These are phyloP conservation scores for Apiotrichum mycotoxinovorans DNA, from an alignment of 1,284 basidiomycete species.

Conservation along the genomic window DNA sequence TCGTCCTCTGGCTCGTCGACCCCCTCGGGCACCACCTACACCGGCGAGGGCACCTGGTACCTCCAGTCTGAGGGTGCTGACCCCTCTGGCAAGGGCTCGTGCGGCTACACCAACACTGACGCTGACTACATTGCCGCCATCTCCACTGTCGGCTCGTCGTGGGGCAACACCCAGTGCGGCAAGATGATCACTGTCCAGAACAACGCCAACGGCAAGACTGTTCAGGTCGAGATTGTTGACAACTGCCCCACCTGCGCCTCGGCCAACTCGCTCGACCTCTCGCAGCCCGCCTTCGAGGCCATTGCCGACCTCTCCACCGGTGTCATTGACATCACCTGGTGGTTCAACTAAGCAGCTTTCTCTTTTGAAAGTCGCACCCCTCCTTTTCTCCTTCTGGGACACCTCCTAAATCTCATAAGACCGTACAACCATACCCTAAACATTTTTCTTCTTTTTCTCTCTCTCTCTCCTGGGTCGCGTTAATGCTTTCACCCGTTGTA, in stretches of 20 bases:
- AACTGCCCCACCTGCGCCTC: conserved; percentile 71
- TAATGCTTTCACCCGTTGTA: background rate
- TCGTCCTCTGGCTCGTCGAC: too few relatives aligned
- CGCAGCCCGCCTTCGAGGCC: conserved; percentile 63
- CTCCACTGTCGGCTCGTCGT: conserved; percentile 21
- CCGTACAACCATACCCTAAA: background rate
- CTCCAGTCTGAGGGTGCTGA: conserved; percentile 63
- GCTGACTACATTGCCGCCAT: conserved; percentile 64
- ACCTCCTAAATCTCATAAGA: background rate
- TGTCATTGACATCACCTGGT: conserved; percentile 53
- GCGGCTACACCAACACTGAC: conserved; percentile 63
- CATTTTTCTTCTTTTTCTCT: background rate
- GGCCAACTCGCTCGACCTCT: conserved; percentile 70
- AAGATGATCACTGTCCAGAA: conserved; percentile 16
- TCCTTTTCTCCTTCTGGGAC: background rate
- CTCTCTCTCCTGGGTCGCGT: background rate
- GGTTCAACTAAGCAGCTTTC: conserved; percentile 22
- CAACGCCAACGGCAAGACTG: background rate
- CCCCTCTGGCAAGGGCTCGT: conserved; percentile 55
- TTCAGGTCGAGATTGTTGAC: conserved; percentile 27
- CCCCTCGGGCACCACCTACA: background rate
- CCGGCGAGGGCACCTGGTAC: conserved; percentile 62
- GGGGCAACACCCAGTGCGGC: conserved; percentile 31
- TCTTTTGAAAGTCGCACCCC: too few relatives aligned
- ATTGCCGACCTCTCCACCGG: conserved; percentile 53